Base-by-base conservation (phyloP, 1,139 yeast species). In the Hanseniaspora sp. region DNA sequence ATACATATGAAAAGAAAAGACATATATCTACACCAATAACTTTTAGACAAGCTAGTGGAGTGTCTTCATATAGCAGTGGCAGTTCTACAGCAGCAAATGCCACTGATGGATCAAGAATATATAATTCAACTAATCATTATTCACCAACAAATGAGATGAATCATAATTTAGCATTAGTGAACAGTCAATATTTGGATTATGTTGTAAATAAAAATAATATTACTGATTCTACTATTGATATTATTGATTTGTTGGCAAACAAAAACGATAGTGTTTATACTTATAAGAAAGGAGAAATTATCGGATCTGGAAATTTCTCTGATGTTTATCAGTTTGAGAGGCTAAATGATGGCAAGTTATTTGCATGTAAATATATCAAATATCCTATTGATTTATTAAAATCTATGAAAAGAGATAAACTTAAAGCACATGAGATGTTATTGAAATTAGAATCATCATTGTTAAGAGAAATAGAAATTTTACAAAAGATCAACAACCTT, bases 391-490 rank as follows among this genome's bases (percentile, higher is more conserved):
- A 61, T 49, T 46, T 61, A 44, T 44, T 58, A 35, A 54, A 54
- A 15, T 52, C 58, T 11, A 52, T 56, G 29, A 57, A 58, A 13
- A 59, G 58, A 6, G 59, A 60, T 5, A 57, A 64, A 8, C 64
- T 65, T 2, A 48, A 55, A 11, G 60, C 61, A 35, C 60, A 58
- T 41, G 71, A 69, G 1, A 70, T 75, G 1, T 67, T 74, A n/a
- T 70, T 74, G 8, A 69, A 84, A 46, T 69, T 86, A 57, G 86
- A 83, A 62, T 78, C 80, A 56, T 85, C 90, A 17, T 71, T 90
- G 48, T 73, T 75, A 38, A 75, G 97, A 58, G 98, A 92, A 64
- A 67, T 90, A 42, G 81, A 79, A 46, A 79, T 88, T 12, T 71
- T 92, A 56, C 69, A 71, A 54, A 56, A 63, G 1, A 38, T 39